A percentile compares a stretch with the other conserved stretches of the same genome.
Evolutionary conservation across 768 basidiomycete genomes (phyloP).

Genomic region (Ramaria sp.): DNA sequence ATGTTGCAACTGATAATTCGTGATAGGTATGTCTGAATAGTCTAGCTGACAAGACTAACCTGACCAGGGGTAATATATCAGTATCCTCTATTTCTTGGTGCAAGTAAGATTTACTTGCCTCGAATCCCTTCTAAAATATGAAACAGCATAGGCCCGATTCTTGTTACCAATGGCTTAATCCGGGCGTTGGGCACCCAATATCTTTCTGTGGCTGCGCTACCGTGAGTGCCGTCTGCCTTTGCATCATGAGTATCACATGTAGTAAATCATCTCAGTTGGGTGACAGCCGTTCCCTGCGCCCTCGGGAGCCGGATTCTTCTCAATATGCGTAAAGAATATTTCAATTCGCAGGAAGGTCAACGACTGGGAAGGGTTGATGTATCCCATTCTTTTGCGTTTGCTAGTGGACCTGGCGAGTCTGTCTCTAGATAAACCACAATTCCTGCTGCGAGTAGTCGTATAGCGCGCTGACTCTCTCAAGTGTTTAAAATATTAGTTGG

Average conservation of each 20-base stretch:
- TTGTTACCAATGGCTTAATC: neutral
- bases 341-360: neutral
- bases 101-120: neutral
- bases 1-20: neutral
- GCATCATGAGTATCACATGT: no score
- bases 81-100: neutral
- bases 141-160: neutral
- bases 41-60: no score
- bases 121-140: neutral
- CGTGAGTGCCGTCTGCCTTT: neutral
- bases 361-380: no score
- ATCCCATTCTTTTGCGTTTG: no score
- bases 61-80: no score
- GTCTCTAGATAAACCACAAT: no score
- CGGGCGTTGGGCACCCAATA: neutral
- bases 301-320: constrained; percentile 46
- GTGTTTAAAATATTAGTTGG: no score
- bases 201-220: neutral
- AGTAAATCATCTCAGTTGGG: constrained; percentile 13
- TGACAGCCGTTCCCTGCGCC: constrained; percentile 47
- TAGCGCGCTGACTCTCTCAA: no score
- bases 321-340: constrained; percentile 31
- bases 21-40: neutral
- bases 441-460: no score
- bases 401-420: no score